phyloP scores from a whole-genome alignment of 2,329 filamentous ascomycete genomes.

The Colletotrichum sp. region DNA sequence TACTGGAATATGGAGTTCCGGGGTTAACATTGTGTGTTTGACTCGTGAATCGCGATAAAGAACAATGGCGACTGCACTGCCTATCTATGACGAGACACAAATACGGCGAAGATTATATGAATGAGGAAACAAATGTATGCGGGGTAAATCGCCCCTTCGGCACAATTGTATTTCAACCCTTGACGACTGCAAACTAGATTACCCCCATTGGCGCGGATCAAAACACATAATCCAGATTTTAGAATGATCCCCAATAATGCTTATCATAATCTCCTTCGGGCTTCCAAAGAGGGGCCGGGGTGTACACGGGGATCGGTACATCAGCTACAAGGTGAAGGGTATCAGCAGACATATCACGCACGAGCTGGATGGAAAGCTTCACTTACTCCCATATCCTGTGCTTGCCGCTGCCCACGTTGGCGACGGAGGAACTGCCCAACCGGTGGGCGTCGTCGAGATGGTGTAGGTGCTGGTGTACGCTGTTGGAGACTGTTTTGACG shows the following conservation, averaged over 20 bases:
- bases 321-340: not conserved
- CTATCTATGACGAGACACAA: not conserved
- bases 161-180: not conserved
- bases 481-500: not conserved
- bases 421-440: not conserved
- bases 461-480: not conserved
- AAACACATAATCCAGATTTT: not conserved
- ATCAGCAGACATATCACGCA: not conserved
- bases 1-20: not conserved
- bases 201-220: not conserved
- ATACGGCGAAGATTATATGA: not conserved
- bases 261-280: not conserved
- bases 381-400: not conserved
- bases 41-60: not conserved
- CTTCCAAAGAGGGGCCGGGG: not conserved
- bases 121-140: not conserved
- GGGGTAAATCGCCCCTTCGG: not conserved
- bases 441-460: not conserved
- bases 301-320: not conserved
- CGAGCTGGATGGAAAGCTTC: not conserved
- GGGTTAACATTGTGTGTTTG: not conserved
- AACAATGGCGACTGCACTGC: no score
- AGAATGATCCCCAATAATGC: not conserved
- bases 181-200: not conserved
- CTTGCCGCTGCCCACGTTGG: not conserved